Base-by-base conservation (phyloP, 139 green algal genomes). In the Chlamydomonas incerta region DNA sequence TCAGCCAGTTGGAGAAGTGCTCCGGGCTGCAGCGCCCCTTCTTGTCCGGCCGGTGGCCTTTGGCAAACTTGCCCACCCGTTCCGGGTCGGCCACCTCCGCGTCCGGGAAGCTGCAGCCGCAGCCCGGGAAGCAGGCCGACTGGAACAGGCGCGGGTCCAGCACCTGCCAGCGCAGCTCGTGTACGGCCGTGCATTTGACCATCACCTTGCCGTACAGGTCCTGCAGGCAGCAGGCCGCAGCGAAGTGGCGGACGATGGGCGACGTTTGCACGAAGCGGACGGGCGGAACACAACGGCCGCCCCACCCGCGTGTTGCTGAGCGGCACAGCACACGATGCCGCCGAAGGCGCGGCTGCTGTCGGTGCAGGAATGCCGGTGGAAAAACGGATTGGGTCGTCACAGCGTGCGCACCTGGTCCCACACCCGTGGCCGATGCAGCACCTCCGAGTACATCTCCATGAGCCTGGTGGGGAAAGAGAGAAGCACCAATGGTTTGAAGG, bases 191-290 rank as follows among this genome's bases (percentile, higher is more conserved):
- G 34, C 80, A 86, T 1, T 63, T 70, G 13, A n/a, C 3, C 68
- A 86, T 80, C 46, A 86, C 28, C 62, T 65, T 55, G 20, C 63
- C 41, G 46, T 62, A 83, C 13, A 83, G 66, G 77, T 83, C 77
- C 77, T 83, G 77, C 8, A 46, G 69, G 69, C 3, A 14, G 35
- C 35, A 14, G 69, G 17, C n/a, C n/a, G n/a, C n/a, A n/a, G n/a
- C n/a, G n/a, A n/a, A n/a, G n/a, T n/a, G n/a, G n/a, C n/a, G n/a
- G n/a, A n/a, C n/a, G n/a, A n/a, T n/a, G n/a, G n/a, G n/a, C n/a
- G n/a, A n/a, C n/a, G n/a, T n/a, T n/a, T 50, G 41, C 41, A 50
- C 8, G 41, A 50, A 50, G n/a, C n/a, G n/a, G n/a, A n/a, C n/a
- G n/a, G n/a, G n/a, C n/a, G n/a, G n/a, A n/a, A n/a, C n/a, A n/a